phyloP scores from a whole-genome alignment of 306 rosid species.

The Cucumis cinereus region DNA sequence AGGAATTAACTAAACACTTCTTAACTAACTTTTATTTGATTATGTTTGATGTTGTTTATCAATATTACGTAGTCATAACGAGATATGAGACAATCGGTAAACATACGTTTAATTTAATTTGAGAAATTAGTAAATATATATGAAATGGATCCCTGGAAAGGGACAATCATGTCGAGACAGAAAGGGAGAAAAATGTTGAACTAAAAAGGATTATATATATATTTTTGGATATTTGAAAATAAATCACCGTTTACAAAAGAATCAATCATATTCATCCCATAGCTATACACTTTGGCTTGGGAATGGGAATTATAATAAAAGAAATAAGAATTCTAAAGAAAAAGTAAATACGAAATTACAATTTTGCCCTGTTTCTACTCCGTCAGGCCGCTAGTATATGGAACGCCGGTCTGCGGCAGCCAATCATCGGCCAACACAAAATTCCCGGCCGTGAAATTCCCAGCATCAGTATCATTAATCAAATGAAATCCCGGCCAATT shows the following conservation, averaged over 20 bases:
- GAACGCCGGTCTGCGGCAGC: constrained; percentile 69
- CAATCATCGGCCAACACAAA: constrained; percentile 49
- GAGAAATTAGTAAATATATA: no score
- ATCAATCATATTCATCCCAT: not conserved
- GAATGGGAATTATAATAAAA: not conserved
- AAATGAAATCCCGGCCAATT: constrained; percentile 49
- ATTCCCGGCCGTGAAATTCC: constrained; percentile 39
- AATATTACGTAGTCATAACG: no score
- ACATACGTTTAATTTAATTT: no score
- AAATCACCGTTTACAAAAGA: not conserved
- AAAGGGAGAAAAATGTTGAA: not conserved
- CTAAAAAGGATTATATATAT: not conserved
- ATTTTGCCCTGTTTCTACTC: not conserved
- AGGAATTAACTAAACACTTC: no score
- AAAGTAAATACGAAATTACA: not conserved
- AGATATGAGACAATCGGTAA: no score
- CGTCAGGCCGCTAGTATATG: constrained; percentile 28
- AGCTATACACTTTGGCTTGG: not conserved
- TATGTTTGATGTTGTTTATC: no score
- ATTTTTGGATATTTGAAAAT: not conserved
- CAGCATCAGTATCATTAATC: constrained; percentile 39
- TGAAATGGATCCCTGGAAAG: no score
- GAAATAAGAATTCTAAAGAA: not conserved
- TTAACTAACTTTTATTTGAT: no score
- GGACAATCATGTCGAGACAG: no score